Evolutionary conservation across 1,284 basidiomycete genomes (phyloP).

Genomic region (Thecaphora thlaspeos): DNA sequence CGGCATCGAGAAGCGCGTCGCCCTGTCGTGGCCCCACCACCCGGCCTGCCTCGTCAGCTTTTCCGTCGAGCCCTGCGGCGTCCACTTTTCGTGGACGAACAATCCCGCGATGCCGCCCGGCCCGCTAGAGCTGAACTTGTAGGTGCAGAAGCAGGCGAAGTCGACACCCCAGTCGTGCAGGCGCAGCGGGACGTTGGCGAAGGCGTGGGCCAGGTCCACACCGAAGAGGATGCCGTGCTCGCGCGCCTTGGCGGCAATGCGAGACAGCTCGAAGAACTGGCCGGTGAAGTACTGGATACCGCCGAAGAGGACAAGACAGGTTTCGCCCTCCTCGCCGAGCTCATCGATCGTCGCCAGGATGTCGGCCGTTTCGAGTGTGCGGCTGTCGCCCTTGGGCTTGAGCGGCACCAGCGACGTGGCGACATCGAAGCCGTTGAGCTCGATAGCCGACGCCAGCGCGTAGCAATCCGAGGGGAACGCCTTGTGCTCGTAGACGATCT

Average conservation of each 20-base stretch:
- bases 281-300: slow-evolving; percentile 89
- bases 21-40: slow-evolving; percentile 93
- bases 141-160: slow-evolving; percentile 69
- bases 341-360: slow-evolving; percentile 74
- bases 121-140: slow-evolving; percentile 82
- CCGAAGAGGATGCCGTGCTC: slow-evolving; percentile 82
- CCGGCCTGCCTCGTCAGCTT: slow-evolving; percentile 73
- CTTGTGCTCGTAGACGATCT: slow-evolving; percentile 90
- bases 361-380: slow-evolving; percentile 83
- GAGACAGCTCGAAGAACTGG: slow-evolving; percentile 93
- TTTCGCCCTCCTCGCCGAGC: slow-evolving; percentile 43
- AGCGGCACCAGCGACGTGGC: slow-evolving; percentile 74
- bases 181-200: slow-evolving; percentile 84
- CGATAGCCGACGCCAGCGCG: slow-evolving; percentile 84
- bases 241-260: slow-evolving; percentile 74
- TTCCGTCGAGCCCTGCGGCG: slow-evolving; percentile 26
- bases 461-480: slow-evolving; percentile 98
- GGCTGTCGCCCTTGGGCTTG: slow-evolving; percentile 76
- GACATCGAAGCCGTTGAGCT: slow-evolving; percentile 76
- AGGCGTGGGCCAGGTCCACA: slow-evolving; percentile 93
- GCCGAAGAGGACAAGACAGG: slow-evolving; percentile 46
- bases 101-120: slow-evolving; percentile 93
- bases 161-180: slow-evolving; percentile 93
- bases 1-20: slow-evolving; percentile 88
- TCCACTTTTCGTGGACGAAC: slow-evolving; percentile 77